These are phyloP conservation scores for Melocanna baccifera DNA, from an alignment of 176 grass and related monocot genomes.

Conservation along the genomic window DNA sequence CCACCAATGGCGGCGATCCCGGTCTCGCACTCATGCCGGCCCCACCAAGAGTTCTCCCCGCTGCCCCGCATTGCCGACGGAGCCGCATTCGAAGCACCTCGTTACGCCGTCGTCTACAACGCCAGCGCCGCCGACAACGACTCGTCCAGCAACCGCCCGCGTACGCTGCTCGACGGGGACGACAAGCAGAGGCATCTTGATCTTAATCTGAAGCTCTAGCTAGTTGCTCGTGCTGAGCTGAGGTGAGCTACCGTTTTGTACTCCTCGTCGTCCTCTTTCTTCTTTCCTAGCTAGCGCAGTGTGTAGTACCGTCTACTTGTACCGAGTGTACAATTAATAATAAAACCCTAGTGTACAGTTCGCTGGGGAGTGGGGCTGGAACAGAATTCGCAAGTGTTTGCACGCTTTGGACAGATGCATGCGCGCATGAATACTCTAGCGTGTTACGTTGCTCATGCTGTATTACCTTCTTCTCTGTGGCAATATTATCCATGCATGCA, in stretches of 20 bases:
- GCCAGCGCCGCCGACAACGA: fast-evolving
- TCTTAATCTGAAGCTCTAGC: constrained; percentile 61
- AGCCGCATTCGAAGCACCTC: neutral
- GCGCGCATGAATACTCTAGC: no score
- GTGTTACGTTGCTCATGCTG: no score
- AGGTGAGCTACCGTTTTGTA: neutral
- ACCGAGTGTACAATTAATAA: neutral
- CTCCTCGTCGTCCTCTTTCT: neutral
- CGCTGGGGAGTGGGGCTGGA: neutral
- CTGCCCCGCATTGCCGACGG: neutral
- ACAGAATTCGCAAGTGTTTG: neutral
- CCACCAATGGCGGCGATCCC: neutral
- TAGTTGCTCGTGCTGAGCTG: constrained; percentile 1
- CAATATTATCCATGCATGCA: no score
- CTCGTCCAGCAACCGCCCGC: neutral
- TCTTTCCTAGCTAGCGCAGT: neutral
- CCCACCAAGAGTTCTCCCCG: neutral
- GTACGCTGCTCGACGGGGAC: neutral
- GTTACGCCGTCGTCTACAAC: neutral
- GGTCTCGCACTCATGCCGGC: constrained; percentile 45
- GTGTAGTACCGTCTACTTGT: neutral
- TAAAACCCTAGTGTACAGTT: neutral
- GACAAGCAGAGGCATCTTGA: constrained; percentile 28
- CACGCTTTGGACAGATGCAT: no score
- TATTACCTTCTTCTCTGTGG: no score